These are phyloP conservation scores for Agrocybe pediades DNA, from an alignment of 768 basidiomycete genomes.

Conservation along the genomic window DNA sequence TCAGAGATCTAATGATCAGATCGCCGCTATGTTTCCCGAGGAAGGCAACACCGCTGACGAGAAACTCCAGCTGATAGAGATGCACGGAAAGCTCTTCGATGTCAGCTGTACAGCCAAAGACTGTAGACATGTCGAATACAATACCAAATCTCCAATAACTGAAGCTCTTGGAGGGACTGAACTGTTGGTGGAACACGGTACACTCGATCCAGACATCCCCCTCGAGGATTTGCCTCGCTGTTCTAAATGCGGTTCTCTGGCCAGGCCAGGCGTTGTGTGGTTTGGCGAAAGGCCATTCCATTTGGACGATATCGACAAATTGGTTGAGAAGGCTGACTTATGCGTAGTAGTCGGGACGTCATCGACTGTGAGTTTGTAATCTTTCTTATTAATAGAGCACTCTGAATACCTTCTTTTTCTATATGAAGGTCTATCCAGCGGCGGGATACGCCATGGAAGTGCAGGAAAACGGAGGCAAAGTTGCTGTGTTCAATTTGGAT, in stretches of 20 bases:
- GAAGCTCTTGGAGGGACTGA: constrained; percentile 47
- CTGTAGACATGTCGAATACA: constrained; percentile 42
- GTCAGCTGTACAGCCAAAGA: constrained; percentile 44
- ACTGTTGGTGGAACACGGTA: constrained; percentile 30
- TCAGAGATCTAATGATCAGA: constrained; percentile 34
- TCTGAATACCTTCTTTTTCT: neutral
- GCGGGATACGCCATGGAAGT: constrained; percentile 37
- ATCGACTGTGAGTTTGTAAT: constrained; percentile 39
- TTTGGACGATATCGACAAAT: constrained; percentile 38
- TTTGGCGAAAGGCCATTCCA: constrained; percentile 49
- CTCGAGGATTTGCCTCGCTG: constrained; percentile 44
- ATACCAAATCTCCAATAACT: constrained; percentile 46
- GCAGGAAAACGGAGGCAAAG: constrained; percentile 34
- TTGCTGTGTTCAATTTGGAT: constrained; percentile 43
- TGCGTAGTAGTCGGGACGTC: constrained; percentile 59
- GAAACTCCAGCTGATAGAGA: constrained; percentile 46
- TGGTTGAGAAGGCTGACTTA: constrained; percentile 49
- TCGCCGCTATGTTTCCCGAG: constrained; percentile 19
- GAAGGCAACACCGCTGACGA: constrained; percentile 11
- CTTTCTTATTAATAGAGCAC: neutral
- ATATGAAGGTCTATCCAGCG: constrained; percentile 44
- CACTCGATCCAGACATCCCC: constrained; percentile 39
- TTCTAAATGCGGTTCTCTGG: constrained; percentile 40
- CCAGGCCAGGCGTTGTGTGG: constrained; percentile 60
- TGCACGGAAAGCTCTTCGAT: constrained; percentile 64